Base-by-base conservation (phyloP, 2,329 filamentous ascomycete species). In the Diplodia intermedia region DNA sequence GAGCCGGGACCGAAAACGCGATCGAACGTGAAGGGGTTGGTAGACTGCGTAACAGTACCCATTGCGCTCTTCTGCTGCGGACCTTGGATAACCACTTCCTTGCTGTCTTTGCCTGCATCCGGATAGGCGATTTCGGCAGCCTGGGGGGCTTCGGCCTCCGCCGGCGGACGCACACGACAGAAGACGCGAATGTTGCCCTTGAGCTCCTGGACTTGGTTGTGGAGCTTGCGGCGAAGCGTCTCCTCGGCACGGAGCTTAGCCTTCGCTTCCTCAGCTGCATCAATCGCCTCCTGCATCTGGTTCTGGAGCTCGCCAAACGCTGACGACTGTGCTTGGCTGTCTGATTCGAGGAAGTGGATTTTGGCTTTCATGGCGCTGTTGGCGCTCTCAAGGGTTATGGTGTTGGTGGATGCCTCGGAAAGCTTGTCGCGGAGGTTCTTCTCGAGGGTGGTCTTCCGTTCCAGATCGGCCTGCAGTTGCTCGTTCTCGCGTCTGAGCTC, bases 121-220 rank as follows among this genome's bases (percentile, higher is more conserved):
- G 94, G 93, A 72, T 92, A 97, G 2, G 86, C 84, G 71, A 98
- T 91, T 62, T 88, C 86, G 3, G 94, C 93, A 14, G 88, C 84
- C 29, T 89, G 85, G 7, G 89, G 89, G 9, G 80, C 79, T 68
- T 91, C 89, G 0, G 82, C 79, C 29, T 83, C 83, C 26, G 91
- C 82, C 0, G 90, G 83, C 1, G 95, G 95, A 50, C 96, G 90
- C 33, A 98, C 94, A 77, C 95, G 89, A 76, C 94, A 98, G 88
- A 99, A 99, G 72, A 99, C 95, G 23, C 95, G 91, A 75, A 99
- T 99, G 76, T 99, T 99, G 74, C 95, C 95, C 79, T 97, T 97
- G 69, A 99, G 87, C 76, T 99, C 95, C 78, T 99, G 93, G 56
- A 99, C 94, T 78, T 97, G 95, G 80, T 98, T 98, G 83, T 98